A percentile compares a stretch with the other conserved stretches of the same genome.
Evolutionary conservation across 495 filamentous ascomycete species (phyloP).

Genomic region (Talaromyces trachyspermus): DNA sequence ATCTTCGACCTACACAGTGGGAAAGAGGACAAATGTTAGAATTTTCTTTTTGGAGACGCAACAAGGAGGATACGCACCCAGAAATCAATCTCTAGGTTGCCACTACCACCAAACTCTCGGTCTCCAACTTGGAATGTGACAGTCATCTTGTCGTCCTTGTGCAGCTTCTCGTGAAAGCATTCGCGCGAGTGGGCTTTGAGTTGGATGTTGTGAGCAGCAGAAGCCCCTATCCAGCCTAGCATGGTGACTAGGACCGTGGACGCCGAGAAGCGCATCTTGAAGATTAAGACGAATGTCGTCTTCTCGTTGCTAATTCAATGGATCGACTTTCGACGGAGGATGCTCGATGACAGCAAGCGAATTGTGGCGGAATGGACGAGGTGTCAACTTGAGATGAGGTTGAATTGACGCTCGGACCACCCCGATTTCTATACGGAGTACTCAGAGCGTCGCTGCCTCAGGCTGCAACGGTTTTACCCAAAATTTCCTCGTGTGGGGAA

Average conservation of each 20-base stretch:
- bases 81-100: conserved; percentile 94
- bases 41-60: background rate
- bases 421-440: background rate
- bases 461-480: background rate
- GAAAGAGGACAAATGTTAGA: conserved; percentile 4
- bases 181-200: conserved; percentile 84
- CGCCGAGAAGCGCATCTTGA: conserved; percentile 48
- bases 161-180: conserved; percentile 93
- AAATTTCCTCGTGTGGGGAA: too few relatives aligned
- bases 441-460: background rate
- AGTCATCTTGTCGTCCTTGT: conserved; percentile 94
- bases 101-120: conserved; percentile 87
- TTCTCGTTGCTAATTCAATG: too few relatives aligned
- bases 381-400: conserved; percentile 5
- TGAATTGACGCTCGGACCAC: conserved; percentile 39
- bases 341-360: too few relatives aligned
- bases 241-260: conserved; percentile 52
- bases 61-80: conserved; percentile 58
- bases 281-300: too few relatives aligned
- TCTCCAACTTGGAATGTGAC: conserved; percentile 98
- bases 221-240: conserved; percentile 54
- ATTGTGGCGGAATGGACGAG: background rate
- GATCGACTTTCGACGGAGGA: too few relatives aligned
- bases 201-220: conserved; percentile 87
- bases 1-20: conserved; percentile 60